phyloP scores from a whole-genome alignment of 2,329 filamentous ascomycete species.

The Venturia effusa region DNA sequence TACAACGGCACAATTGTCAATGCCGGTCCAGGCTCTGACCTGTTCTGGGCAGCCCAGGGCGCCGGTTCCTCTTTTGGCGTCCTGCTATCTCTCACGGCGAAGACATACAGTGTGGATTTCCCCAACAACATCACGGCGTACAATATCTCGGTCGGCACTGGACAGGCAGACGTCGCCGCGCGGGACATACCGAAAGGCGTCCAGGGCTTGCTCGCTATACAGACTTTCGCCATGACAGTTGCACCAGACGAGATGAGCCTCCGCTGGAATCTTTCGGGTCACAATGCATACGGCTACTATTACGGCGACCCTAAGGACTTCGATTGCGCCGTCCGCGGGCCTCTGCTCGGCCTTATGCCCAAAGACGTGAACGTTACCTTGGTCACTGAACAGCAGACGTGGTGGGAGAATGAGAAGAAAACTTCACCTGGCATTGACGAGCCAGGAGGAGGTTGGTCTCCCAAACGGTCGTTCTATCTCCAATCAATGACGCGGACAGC shows the following conservation, averaged over 20 bases:
- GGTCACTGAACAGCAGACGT: not conserved
- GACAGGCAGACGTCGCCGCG: not conserved
- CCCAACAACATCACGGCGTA: not conserved
- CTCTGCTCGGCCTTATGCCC: not conserved
- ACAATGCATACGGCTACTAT: not conserved
- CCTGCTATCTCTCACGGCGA: conserved; percentile 19
- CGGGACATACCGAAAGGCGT: not conserved
- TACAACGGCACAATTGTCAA: conserved; percentile 40
- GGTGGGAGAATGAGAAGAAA: not conserved
- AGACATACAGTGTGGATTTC: not conserved
- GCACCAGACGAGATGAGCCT: not conserved
- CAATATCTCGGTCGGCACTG: not conserved
- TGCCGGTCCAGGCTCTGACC: conserved; percentile 35
- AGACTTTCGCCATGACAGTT: not conserved
- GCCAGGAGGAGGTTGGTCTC: not conserved
- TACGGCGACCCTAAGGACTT: not conserved
- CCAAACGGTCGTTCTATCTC: not conserved
- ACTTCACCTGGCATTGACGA: not conserved
- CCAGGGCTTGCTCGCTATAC: not conserved
- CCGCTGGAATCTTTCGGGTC: not conserved
- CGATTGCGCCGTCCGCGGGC: not conserved
- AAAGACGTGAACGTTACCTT: not conserved
- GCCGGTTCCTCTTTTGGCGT: conserved; percentile 48
- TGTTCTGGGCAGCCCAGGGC: conserved; percentile 48
- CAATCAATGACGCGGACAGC: not conserved